Evolutionary conservation across 371 early-diverging fungal genomes (phyloP).

Genomic region (Coemansia sp.): DNA sequence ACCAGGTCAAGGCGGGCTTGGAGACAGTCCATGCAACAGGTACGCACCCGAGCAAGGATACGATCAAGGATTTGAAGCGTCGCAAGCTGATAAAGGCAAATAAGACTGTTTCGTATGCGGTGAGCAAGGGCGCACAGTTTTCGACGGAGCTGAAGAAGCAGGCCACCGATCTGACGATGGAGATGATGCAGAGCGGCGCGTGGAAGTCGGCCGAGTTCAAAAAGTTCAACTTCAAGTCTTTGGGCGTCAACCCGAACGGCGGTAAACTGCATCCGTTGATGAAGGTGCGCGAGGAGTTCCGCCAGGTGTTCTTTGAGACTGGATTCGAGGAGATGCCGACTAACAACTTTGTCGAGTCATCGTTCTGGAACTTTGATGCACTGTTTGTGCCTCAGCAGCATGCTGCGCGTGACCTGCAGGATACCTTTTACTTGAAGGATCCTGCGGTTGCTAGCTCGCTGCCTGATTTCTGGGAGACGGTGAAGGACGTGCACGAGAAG

Average conservation of each 20-base stretch:
- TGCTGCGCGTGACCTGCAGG: slow-evolving; percentile 98
- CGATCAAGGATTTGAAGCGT: slow-evolving; percentile 82
- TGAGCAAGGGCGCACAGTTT: slow-evolving; percentile 89
- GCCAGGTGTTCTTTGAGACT: slow-evolving; percentile 99
- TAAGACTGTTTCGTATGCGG: slow-evolving; percentile 80
- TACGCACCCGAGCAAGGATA: slow-evolving; percentile 64
- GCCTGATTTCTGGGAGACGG: slow-evolving; percentile 87
- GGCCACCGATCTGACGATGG: slow-evolving; percentile 94
- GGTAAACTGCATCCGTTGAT: slow-evolving; percentile 99
- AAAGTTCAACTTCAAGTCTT: slow-evolving; percentile 97
- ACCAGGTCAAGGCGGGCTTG: slow-evolving; percentile 81
- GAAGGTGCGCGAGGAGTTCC: slow-evolving; percentile 99
- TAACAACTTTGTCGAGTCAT: slow-evolving; percentile 96
- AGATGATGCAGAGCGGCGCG: slow-evolving; percentile 90
- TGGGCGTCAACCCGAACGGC: slow-evolving; percentile 79
- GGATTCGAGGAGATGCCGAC: slow-evolving; percentile 99
- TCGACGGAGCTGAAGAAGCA: slow-evolving; percentile 79
- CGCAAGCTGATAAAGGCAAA: slow-evolving; percentile 73
- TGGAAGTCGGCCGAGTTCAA: slow-evolving; percentile 95
- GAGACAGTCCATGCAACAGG: slow-evolving; percentile 65
- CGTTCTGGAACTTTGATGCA: slow-evolving; percentile 99
- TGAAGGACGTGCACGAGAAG: slow-evolving; percentile 88
- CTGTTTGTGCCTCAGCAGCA: slow-evolving; percentile 99
- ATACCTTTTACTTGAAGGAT: slow-evolving; percentile 96
- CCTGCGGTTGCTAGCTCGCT: slow-evolving; percentile 79